Evolutionary conservation across 202 grass and related monocot species (phyloP), one percentile per base, ranked within the genome.

Genomic region (Brachypodium distachyon): DNA sequence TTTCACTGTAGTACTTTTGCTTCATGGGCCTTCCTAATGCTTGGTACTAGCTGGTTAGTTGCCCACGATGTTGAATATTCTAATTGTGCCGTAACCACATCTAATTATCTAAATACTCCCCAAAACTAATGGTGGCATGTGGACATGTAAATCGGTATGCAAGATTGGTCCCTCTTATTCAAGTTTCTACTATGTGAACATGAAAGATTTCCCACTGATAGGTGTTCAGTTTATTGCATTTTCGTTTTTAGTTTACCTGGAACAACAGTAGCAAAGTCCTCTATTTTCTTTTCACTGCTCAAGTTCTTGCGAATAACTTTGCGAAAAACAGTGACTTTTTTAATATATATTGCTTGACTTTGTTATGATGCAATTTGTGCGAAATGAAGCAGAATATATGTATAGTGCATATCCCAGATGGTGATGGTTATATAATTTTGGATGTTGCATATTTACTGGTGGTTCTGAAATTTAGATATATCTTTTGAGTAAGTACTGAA

Each of bases 1-100:
- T 74, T 50, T 83, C 6, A 28, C 34, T 54, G 2, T 12, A 43
- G 25, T 54, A 11, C 2, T 43, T 65, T 42, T 12, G 1, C 13
- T 61, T 60, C 51, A 64, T 2, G 14, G 10, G 8, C 2, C 14
- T 4, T 5, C n/a, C 44, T 13, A 72, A 78, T 48, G 3, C 2
- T 5, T 77, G 12, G 63, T 56, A 77, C 6, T 63, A 47, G 57
- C 82, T 84, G 23, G 26, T 34, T 67, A 54, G 55, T 72, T 70
- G 19, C 19, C 7, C 3, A 78, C 28, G 22, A 78, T 36, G 23
- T 32, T 77, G 32, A 43, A 25, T 6, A 56, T 38, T 63, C 10
- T 44, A 63, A 54, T 77, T 74, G 31, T 72, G 49, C 17, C 9
- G n/a, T 26, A 25, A 34, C 46, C n/a, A 74, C 36, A n/a, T n/a